Base-by-base conservation (phyloP, 495 filamentous ascomycete species). In the Xylaria bambusicola region DNA sequence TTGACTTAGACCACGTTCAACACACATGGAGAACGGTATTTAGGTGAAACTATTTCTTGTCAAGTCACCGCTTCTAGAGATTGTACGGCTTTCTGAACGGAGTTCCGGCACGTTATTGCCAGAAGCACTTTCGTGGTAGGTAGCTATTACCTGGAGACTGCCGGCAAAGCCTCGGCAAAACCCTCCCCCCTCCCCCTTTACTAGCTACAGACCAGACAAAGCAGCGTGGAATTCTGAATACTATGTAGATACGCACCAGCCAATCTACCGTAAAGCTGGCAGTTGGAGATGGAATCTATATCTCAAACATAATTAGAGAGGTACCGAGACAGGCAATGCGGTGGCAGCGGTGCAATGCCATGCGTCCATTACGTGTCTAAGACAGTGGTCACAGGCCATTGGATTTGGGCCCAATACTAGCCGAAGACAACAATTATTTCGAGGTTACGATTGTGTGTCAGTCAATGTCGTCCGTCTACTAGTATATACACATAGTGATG, bases 121-220 rank as follows among this genome's bases (percentile, higher is more conserved):
- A 33, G 21, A 52, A 52, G 36, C 20, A 17, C 24, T 36, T 41
- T 12, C 21, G 6, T 52, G 33, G n/a, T 33, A 33, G 36, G 24
- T 44, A 18, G 21, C 12, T 35, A 40, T 44, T 40, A 36, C 42
- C 53, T 47, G 53, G 29, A 18, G 21, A 8, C n/a, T 23, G 42
- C 53, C 33, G 53, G 42, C 53, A 56, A 38, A 23, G 41, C 40
- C 42, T 42, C 53, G 41, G 53, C 41, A 35, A 27, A 47, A 26
- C 27, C 21, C 40, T n/a, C 26, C 3, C 12, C 6, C 8, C 33
- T 8, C 7, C 29, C 15, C 24, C 15, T 3, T 5, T 10, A 23
- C 18, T 56, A 12, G 17, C 15, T 13, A 20, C 31, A 33, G 10
- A 33, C 6, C 31, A 33, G n/a, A 33, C 31, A 10, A 33, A 33